Evolutionary conservation across 2,329 filamentous ascomycete genomes (phyloP).

Genomic region (Colletotrichum simmondsii): DNA sequence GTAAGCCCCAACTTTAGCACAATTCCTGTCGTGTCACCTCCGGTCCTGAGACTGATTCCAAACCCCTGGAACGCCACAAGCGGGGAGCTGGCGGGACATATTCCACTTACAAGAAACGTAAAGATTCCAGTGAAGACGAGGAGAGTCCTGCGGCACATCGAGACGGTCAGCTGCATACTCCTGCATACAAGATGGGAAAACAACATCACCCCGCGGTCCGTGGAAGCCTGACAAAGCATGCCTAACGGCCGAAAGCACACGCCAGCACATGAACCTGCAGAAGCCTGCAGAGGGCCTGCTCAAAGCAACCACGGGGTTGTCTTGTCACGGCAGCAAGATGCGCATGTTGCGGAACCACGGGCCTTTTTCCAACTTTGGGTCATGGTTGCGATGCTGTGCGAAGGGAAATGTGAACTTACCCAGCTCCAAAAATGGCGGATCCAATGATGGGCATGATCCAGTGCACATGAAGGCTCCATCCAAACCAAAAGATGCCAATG

Average conservation of each 20-base stretch:
- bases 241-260: slow-evolving; percentile 37
- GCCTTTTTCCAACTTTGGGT: slow-evolving; percentile 31
- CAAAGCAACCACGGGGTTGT: slow-evolving; percentile 21
- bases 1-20: slow-evolving; percentile 36
- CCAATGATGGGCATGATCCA: slow-evolving; percentile 83
- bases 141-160: slow-evolving; percentile 66
- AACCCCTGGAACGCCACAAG: slow-evolving; percentile 31
- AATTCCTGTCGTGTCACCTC: slow-evolving; percentile 17
- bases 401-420: slow-evolving; percentile 59
- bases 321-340: slow-evolving; percentile 20
- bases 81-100: slow-evolving; percentile 2
- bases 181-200: slow-evolving; percentile 38
- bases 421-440: slow-evolving; percentile 75
- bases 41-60: slow-evolving; percentile 28
- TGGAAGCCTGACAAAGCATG: slow-evolving; percentile 44
- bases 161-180: slow-evolving; percentile 45
- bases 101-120: slow-evolving; percentile 80
- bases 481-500: slow-evolving; percentile 87
- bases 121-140: slow-evolving; percentile 87
- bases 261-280: slow-evolving; percentile 27
- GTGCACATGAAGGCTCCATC: slow-evolving; percentile 86
- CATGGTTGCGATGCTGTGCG: slow-evolving; percentile 31
- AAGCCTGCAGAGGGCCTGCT: slow-evolving; percentile 10
- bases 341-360: slow-evolving; percentile 19
- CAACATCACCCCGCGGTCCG: slow-evolving; percentile 36